These are phyloP conservation scores for Lentinula edodes DNA, from an alignment of 768 basidiomycete genomes.

Conservation along the genomic window DNA sequence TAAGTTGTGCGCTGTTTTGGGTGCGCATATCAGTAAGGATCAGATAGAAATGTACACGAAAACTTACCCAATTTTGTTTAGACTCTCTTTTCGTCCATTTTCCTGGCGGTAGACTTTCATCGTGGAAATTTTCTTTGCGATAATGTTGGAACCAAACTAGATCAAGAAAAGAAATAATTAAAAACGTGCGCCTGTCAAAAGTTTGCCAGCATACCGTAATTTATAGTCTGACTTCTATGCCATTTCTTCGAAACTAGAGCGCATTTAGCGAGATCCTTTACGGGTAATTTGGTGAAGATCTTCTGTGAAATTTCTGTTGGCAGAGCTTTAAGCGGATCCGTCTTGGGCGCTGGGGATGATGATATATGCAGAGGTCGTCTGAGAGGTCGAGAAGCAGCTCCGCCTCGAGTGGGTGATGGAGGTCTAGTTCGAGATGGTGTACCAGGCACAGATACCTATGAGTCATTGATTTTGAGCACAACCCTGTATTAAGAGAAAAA, in stretches of 20 bases:
- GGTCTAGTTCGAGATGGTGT: slow-evolving; percentile 65
- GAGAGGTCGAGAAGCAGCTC: slow-evolving; percentile 40
- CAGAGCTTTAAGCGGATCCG: slow-evolving; percentile 63
- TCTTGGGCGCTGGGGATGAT: slow-evolving; percentile 7
- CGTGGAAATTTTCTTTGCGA: slow-evolving; percentile 81
- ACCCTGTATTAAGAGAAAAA: slow-evolving; percentile 5
- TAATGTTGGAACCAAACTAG: slow-evolving; percentile 96
- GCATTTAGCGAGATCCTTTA: slow-evolving; percentile 69
- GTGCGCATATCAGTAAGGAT: background rate
- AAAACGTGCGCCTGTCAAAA: background rate
- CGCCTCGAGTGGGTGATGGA: slow-evolving; percentile 42
- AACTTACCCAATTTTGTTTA: slow-evolving; percentile 83
- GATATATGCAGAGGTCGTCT: slow-evolving; percentile 42
- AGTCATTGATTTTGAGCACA: slow-evolving; percentile 7
- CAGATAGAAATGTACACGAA: background rate
- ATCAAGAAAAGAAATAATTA: background rate
- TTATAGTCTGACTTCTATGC: slow-evolving; percentile 84
- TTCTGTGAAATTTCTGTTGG: slow-evolving; percentile 80
- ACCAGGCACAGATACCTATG: slow-evolving; percentile 60
- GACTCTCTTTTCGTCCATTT: slow-evolving; percentile 94
- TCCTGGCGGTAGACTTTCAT: slow-evolving; percentile 68
- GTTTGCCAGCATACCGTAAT: slow-evolving; percentile 59
- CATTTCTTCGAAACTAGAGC: slow-evolving; percentile 82
- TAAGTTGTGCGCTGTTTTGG: slow-evolving; percentile 45
- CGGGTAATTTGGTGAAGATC: slow-evolving; percentile 60